Evolutionary conservation across 31 red algal genomes (phyloP).

Genomic region (Endocladia muricata): DNA sequence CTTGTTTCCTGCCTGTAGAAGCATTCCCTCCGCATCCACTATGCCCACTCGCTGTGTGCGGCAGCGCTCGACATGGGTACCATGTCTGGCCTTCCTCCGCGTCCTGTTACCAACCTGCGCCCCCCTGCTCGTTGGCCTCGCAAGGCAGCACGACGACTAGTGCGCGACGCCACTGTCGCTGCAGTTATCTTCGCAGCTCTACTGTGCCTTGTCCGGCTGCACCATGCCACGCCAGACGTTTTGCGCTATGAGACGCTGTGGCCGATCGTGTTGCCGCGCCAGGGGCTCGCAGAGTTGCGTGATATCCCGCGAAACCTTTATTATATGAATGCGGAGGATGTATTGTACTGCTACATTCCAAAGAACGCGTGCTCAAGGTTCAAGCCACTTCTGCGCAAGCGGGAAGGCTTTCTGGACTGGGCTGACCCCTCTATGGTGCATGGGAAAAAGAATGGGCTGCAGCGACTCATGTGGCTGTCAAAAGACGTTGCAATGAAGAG

Average conservation of each 20-base stretch:
- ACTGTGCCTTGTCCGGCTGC: constrained; percentile 14
- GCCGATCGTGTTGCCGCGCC: neutral
- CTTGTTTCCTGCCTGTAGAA: no score
- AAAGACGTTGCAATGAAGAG: constrained; percentile 6
- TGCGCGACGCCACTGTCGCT: constrained; percentile 8
- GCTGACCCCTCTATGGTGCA: constrained; percentile 25
- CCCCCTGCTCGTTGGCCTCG: constrained; percentile 19
- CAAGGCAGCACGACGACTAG: constrained; percentile 3
- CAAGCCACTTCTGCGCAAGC: constrained; percentile 43
- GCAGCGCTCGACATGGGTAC: no score
- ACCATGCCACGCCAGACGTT: no score
- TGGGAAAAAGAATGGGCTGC: constrained; percentile 43
- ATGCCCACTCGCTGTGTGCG: no score
- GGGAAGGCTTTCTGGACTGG: constrained; percentile 47
- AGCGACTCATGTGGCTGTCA: constrained; percentile 20
- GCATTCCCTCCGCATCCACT: no score
- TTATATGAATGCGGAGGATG: constrained; percentile 22
- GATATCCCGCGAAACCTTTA: constrained; percentile 40
- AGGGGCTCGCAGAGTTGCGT: neutral
- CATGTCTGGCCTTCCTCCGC: constrained; percentile 5
- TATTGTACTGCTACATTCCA: constrained; percentile 44
- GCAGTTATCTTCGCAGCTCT: constrained; percentile 6
- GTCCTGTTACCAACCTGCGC: neutral
- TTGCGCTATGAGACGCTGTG: no score
- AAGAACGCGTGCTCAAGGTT: constrained; percentile 49